Conservation (phyloP, 202 grass and related monocot species). For the Zizania palustris region DNA sequence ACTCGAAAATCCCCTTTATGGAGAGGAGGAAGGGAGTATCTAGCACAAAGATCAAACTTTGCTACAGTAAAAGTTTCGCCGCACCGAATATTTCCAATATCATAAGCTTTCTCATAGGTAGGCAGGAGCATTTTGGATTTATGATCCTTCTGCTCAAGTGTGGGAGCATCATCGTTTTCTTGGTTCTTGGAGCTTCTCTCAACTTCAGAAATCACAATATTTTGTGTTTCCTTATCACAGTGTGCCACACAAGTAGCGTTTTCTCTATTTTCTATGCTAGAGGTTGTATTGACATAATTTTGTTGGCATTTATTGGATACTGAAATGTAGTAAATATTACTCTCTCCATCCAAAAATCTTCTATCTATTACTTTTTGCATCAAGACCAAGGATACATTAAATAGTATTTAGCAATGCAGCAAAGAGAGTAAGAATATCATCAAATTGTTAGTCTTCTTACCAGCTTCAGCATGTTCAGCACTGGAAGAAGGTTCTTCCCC, state of each 20-base stretch:
- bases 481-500: constrained; percentile 18
- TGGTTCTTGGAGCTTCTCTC: constrained; percentile 16
- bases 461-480: constrained; percentile 11
- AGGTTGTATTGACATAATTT: neutral
- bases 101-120: neutral
- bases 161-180: constrained; percentile 17
- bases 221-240: constrained; percentile 32
- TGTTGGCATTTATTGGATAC: neutral
- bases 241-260: constrained; percentile 7
- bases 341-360: no score
- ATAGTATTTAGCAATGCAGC: neutral
- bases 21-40: constrained; percentile 46
- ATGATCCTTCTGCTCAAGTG: neutral
- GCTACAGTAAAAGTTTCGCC: neutral
- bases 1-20: constrained; percentile 48
- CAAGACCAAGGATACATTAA: no score
- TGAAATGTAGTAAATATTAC: constrained; percentile 4
- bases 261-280: neutral
- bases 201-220: constrained; percentile 19
- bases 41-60: constrained; percentile 11
- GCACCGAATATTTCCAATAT: neutral
- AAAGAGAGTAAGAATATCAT: neutral
- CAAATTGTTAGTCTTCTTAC: constrained; percentile 31
- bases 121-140: neutral
- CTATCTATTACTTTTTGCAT: no score